These are phyloP conservation scores for Corniculantispora saksenae DNA, from an alignment of 2,329 filamentous ascomycete species.

Conservation along the genomic window DNA sequence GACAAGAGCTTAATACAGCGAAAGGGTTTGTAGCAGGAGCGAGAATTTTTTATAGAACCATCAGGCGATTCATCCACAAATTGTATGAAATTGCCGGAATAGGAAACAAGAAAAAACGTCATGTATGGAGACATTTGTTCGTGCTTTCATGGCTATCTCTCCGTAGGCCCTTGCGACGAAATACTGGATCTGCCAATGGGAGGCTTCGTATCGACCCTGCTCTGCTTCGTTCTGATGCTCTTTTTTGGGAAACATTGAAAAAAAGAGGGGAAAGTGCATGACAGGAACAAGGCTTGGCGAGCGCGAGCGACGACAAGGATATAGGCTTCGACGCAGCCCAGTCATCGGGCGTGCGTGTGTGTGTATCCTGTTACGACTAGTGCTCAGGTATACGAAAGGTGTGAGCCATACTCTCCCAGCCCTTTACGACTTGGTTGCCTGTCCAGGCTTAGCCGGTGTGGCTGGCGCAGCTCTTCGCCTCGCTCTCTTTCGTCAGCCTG, in stretches of 20 bases:
- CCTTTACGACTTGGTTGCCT: background rate
- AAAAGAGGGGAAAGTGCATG: background rate
- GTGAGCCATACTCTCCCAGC: background rate
- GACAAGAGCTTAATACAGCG: background rate
- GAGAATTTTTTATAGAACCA: background rate
- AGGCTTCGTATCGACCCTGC: background rate
- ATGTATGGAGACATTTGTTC: background rate
- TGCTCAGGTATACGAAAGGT: background rate
- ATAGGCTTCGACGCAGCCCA: background rate
- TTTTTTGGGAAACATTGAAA: conserved; percentile 3
- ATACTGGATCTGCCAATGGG: conserved; percentile 2
- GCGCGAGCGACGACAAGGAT: background rate
- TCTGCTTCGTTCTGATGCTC: background rate
- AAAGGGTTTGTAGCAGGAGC: no score
- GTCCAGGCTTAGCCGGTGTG: background rate
- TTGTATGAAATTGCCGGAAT: background rate
- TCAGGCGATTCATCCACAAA: background rate
- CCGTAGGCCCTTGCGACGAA: background rate
- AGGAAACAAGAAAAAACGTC: background rate
- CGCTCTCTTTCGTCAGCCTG: background rate
- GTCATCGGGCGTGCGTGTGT: background rate
- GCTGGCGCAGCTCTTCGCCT: background rate
- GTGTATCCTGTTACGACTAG: background rate
- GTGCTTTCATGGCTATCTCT: background rate
- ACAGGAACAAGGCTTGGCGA: background rate